Conservation (phyloP, 768 basidiomycete species). For the Lentinula sp. region DNA sequence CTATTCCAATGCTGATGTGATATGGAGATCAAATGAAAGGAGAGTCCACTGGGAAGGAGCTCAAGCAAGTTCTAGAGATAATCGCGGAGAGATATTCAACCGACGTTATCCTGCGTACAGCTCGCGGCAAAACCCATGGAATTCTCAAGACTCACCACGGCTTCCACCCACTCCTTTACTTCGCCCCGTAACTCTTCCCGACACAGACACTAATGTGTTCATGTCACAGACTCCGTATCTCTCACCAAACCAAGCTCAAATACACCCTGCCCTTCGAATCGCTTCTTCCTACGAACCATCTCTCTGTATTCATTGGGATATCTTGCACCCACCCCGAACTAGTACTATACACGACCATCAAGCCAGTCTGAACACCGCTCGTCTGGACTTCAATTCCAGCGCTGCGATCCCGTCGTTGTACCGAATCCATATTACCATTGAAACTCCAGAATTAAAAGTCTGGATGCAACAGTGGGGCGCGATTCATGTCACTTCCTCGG, state of each 20-base stretch:
- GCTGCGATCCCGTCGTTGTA: background rate
- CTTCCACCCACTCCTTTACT: background rate
- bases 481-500: background rate
- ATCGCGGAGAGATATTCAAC: background rate
- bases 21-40: background rate
- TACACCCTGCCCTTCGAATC: background rate
- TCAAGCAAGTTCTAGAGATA: background rate
- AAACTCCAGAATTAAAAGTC: background rate
- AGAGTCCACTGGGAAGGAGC: background rate
- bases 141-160: background rate
- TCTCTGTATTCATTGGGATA: background rate
- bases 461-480: background rate
- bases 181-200: background rate
- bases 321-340: background rate
- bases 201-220: background rate
- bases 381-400: background rate
- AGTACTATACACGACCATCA: background rate
- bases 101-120: background rate
- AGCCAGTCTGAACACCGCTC: too few relatives aligned
- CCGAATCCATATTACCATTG: background rate
- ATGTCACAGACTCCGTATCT: background rate
- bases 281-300: background rate
- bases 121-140: background rate
- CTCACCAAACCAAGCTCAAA: background rate
- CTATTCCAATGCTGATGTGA: constrained; percentile 1